These are phyloP conservation scores for Lactarius sanguifluus DNA, from an alignment of 768 basidiomycete genomes.

Conservation along the genomic window DNA sequence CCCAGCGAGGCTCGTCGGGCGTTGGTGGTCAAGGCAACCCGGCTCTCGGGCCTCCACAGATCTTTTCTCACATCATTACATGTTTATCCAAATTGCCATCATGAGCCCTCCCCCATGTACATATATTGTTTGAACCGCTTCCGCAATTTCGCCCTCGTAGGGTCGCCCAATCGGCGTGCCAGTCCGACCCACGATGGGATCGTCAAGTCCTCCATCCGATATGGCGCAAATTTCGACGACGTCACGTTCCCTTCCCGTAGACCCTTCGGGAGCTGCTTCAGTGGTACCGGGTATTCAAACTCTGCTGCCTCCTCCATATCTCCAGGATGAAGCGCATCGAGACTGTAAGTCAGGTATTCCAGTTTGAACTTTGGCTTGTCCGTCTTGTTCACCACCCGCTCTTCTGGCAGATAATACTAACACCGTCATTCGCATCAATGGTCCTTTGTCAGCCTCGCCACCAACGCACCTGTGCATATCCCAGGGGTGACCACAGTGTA, in stretches of 20 bases:
- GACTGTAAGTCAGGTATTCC: conserved; percentile 72
- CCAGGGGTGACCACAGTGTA: conserved; percentile 67
- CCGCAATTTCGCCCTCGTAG: conserved; percentile 54
- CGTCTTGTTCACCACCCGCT: conserved; percentile 46
- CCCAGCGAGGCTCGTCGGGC: conserved; percentile 37
- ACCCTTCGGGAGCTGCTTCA: conserved; percentile 51
- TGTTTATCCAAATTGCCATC: conserved; percentile 10
- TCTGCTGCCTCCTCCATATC: conserved; percentile 31
- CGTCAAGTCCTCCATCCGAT: conserved; percentile 74
- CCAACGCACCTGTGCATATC: conserved; percentile 78
- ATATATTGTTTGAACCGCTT: conserved; percentile 68
- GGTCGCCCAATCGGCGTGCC: conserved; percentile 58
- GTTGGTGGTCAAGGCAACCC: conserved; percentile 57
- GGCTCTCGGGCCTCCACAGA: conserved; percentile 19
- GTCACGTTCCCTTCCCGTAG: conserved; percentile 45
- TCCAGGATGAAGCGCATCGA: conserved; percentile 43
- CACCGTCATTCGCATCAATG: conserved; percentile 1
- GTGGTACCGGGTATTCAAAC: conserved; percentile 54
- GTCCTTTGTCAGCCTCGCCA: conserved; percentile 21
- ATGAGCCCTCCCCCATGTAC: conserved; percentile 51
- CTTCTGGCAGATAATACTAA: conserved; percentile 65
- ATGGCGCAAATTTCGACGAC: conserved; percentile 62
- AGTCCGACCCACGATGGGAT: conserved; percentile 70
- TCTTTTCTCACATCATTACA: conserved; percentile 16
- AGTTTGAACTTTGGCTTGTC: conserved; percentile 63